These are phyloP conservation scores for Corylus avellana DNA, from an alignment of 306 rosid species.

Conservation along the genomic window DNA sequence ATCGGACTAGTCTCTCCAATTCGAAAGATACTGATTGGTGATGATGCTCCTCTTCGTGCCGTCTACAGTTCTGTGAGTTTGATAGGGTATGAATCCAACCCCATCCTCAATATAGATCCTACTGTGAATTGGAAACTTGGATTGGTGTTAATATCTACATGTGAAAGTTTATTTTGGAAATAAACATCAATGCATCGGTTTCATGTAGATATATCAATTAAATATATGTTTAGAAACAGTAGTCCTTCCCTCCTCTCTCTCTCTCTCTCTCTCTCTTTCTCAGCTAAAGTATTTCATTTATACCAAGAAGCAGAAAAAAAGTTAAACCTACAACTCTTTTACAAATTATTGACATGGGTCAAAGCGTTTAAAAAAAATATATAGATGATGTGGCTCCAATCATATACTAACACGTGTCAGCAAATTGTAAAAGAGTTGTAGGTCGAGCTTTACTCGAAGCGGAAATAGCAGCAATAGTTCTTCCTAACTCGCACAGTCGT, in stretches of 20 bases:
- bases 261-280: not conserved
- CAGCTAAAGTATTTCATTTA: not conserved
- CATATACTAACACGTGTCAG: no score
- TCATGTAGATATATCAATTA: not conserved
- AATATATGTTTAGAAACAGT: not conserved
- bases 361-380: no score
- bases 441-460: no score
- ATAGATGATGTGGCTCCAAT: no score
- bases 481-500: not conserved
- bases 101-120: not conserved
- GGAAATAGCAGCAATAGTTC: not conserved
- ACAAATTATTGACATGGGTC: no score
- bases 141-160: not conserved
- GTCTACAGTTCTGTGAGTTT: constrained; percentile 32
- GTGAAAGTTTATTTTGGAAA: no score
- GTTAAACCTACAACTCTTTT: no score
- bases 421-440: no score
- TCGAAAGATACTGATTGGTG: constrained; percentile 26
- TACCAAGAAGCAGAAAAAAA: not conserved
- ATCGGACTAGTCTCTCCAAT: constrained; percentile 38
- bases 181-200: not conserved
- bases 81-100: constrained; percentile 43
- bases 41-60: constrained; percentile 36
- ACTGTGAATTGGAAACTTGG: not conserved
- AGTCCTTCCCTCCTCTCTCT: no score